phyloP scores from a whole-genome alignment of 768 basidiomycete genomes.

The Mrakia gelida region DNA sequence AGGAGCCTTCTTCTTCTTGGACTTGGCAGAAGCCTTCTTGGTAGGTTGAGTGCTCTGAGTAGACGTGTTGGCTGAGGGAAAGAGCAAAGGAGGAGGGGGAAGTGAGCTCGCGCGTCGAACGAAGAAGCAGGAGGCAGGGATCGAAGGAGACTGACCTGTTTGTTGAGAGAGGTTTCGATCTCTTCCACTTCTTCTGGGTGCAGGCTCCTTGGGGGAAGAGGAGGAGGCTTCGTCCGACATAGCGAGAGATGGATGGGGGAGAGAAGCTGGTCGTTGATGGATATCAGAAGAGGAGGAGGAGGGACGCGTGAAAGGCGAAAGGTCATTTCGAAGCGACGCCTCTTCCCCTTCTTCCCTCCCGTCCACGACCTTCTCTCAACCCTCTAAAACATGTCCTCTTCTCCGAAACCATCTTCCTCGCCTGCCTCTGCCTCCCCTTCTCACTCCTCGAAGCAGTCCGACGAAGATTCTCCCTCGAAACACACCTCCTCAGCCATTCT shows the following conservation, averaged over 20 bases:
- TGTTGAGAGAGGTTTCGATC: neutral
- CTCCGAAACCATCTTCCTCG: neutral
- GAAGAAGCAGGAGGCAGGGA: neutral
- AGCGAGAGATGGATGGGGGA: neutral
- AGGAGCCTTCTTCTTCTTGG: conserved; percentile 13
- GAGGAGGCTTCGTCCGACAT: neutral
- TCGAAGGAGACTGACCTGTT: neutral
- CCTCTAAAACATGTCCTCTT: neutral
- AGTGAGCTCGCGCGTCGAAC: neutral
- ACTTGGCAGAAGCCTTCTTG: neutral
- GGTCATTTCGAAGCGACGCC: neutral
- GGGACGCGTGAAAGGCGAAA: neutral
- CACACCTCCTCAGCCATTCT: neutral
- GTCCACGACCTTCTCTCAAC: neutral
- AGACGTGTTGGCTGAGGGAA: neutral
- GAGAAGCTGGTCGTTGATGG: neutral
- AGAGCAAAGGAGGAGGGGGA: neutral
- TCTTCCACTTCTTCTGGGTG: neutral
- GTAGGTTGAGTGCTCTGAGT: neutral
- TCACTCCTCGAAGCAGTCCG: neutral
- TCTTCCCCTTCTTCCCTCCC: neutral
- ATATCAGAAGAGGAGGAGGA: neutral
- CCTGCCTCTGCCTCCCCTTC: neutral
- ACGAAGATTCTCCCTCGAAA: neutral
- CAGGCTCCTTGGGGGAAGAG: neutral